Conservation (phyloP, 768 basidiomycete genomes). For the Leccinum sublutescens region DNA sequence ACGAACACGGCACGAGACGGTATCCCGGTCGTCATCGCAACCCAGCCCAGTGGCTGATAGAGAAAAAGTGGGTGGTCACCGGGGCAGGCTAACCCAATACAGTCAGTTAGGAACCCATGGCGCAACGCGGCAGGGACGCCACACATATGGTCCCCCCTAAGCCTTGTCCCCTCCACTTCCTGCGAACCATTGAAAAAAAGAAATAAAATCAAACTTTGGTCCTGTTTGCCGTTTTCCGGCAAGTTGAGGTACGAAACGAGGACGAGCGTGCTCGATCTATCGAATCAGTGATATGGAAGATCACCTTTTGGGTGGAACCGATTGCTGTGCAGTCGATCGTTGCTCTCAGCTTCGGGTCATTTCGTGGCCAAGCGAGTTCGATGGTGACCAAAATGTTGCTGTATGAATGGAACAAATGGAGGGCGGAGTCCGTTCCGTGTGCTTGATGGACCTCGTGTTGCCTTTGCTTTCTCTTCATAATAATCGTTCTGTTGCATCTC, state of each 20-base stretch:
- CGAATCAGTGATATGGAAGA: background rate
- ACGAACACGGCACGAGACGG: constrained; percentile 24
- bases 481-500: background rate
- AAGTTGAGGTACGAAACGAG: background rate
- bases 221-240: background rate
- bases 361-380: background rate
- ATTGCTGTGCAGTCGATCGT: background rate
- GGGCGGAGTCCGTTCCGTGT: background rate
- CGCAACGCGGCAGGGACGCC: background rate
- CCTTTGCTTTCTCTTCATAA: background rate
- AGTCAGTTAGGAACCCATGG: background rate
- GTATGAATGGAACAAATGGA: background rate
- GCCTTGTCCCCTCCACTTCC: background rate
- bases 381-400: background rate
- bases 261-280: background rate
- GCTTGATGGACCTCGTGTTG: background rate
- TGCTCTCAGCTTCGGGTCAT: constrained; percentile 1
- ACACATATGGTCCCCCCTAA: background rate
- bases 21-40: constrained; percentile 33
- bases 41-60: constrained; percentile 14
- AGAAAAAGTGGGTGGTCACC: background rate
- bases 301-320: background rate
- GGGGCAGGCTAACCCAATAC: background rate
- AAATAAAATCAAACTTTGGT: too few relatives aligned
- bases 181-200: background rate